A percentile compares a stretch with the other conserved stretches of the same genome.
phyloP scores from a whole-genome alignment of 192 early-diverging fungal species.

The Coemansia sp. region DNA sequence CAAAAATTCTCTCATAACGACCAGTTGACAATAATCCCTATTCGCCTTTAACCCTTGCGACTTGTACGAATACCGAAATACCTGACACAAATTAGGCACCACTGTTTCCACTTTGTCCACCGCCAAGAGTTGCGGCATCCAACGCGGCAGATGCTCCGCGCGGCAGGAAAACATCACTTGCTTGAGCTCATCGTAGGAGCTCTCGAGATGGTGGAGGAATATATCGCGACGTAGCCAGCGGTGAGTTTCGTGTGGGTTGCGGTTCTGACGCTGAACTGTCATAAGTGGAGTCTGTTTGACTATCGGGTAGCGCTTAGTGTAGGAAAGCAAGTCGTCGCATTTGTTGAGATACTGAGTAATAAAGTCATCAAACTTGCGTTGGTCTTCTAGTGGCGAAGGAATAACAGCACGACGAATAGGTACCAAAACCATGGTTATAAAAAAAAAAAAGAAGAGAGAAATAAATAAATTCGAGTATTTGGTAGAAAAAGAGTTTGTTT shows the following conservation, averaged over 20 bases:
- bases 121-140: constrained; percentile 32
- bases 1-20: constrained; percentile 43
- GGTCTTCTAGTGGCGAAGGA: constrained; percentile 39
- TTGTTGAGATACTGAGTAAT: constrained; percentile 52
- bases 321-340: constrained; percentile 52
- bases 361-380: constrained; percentile 37
- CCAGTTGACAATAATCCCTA: constrained; percentile 52
- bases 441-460: constrained; percentile 1
- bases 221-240: constrained; percentile 50
- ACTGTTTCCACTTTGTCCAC: constrained; percentile 25
- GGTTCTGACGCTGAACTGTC: constrained; percentile 47
- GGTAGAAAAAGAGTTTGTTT: neutral
- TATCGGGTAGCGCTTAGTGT: constrained; percentile 41
- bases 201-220: neutral
- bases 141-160: constrained; percentile 24
- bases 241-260: constrained; percentile 46
- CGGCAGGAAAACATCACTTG: constrained; percentile 23
- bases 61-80: constrained; percentile 19
- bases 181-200: constrained; percentile 38
- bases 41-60: constrained; percentile 37
- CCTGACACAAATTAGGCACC: constrained; percentile 41
- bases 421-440: constrained; percentile 34
- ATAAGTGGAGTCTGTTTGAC: constrained; percentile 18
- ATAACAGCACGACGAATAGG: constrained; percentile 33
- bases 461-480: neutral